Conservation (phyloP, 306 rosid species). For the Casuarina equisetifolia region DNA sequence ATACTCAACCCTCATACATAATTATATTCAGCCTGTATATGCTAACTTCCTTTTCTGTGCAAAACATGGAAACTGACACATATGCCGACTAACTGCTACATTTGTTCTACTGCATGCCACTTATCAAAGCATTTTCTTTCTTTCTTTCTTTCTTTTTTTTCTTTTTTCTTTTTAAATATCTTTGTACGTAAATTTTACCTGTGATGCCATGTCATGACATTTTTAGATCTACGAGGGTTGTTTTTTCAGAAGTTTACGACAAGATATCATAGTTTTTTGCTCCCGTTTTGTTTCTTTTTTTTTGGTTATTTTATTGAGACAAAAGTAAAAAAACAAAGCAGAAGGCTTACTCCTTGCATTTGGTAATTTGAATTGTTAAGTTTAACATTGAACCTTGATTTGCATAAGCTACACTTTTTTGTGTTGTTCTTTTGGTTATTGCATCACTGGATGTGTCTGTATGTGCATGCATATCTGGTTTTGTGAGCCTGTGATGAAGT, state of each 20-base stretch:
- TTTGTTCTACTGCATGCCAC: neutral
- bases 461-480: neutral
- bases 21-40: neutral
- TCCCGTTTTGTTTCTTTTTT: neutral
- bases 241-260: neutral
- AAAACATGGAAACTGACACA: neutral
- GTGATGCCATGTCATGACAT: neutral
- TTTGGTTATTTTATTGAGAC: neutral
- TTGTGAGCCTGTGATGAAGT: neutral
- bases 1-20: neutral
- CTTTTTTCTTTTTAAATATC: neutral
- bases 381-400: neutral
- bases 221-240: neutral
- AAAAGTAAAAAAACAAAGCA: neutral
- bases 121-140: neutral
- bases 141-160: neutral
- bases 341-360: neutral
- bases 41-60: neutral
- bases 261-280: neutral
- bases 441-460: neutral
- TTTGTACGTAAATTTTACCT: neutral
- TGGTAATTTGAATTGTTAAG: neutral
- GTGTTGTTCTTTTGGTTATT: neutral
- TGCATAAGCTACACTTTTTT: neutral
- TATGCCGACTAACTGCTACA: neutral